A percentile compares a stretch with the other conserved stretches of the same genome.
These are phyloP conservation scores for Chlamydomonas incerta DNA, from an alignment of 139 green algal genomes.

Conservation along the genomic window DNA sequence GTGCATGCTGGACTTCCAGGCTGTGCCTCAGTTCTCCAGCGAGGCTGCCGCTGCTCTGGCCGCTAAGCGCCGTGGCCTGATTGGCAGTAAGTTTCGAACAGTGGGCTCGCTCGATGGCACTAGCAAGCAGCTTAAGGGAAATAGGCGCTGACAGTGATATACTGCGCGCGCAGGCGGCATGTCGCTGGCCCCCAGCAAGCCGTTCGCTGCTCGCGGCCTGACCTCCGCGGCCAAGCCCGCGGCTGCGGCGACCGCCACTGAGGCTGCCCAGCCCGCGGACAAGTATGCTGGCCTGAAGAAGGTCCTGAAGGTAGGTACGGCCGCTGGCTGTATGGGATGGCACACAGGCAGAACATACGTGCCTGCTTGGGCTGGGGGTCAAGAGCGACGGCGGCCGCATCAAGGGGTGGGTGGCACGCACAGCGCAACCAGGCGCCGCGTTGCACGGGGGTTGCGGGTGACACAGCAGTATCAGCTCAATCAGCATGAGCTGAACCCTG, in stretches of 20 bases:
- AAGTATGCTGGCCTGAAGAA: slow-evolving; percentile 46
- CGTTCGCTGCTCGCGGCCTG: slow-evolving; percentile 36
- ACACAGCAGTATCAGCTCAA: too few species aligned
- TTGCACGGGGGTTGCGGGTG: too few species aligned
- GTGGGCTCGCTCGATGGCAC: too few species aligned
- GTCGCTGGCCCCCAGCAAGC: slow-evolving; percentile 12
- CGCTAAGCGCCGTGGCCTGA: slow-evolving; percentile 50
- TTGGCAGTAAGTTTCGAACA: slow-evolving; percentile 50
- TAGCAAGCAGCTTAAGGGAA: too few species aligned
- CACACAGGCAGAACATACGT: too few species aligned
- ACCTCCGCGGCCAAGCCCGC: slow-evolving; percentile 2
- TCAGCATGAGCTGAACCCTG: too few species aligned
- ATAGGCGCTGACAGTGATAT: too few species aligned
- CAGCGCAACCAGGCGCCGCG: too few species aligned
- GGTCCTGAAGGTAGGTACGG: background rate
- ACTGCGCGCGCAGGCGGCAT: slow-evolving; percentile 16
- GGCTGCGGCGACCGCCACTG: background rate
- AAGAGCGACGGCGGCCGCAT: too few species aligned
- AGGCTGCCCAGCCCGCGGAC: slow-evolving; percentile 1
- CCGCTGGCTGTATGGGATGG: too few species aligned
- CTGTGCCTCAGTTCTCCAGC: slow-evolving; percentile 40
- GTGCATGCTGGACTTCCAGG: background rate
- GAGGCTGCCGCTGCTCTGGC: slow-evolving; percentile 48
- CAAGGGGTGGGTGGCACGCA: too few species aligned
- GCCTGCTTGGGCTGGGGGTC: too few species aligned